These are phyloP conservation scores for Verticillium klebahnii DNA, from an alignment of 2,329 filamentous ascomycete species.

Conservation along the genomic window DNA sequence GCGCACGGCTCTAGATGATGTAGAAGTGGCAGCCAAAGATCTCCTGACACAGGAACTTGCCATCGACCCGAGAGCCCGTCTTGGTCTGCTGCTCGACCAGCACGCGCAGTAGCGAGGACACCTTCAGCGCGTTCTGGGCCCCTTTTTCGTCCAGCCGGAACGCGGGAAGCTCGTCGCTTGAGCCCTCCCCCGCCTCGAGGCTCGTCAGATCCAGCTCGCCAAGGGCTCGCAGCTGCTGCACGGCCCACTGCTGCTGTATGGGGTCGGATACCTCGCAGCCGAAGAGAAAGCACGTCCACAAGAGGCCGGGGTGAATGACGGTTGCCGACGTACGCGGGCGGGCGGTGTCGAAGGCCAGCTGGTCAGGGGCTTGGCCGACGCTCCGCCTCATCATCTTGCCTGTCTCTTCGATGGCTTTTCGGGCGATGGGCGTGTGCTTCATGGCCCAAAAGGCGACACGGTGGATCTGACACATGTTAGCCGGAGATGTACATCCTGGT, in stretches of 20 bases:
- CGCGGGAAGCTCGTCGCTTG: background rate
- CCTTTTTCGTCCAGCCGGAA: background rate
- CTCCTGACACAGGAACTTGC: constrained; percentile 1
- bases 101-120: background rate
- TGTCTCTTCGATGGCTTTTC: background rate
- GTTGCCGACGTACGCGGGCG: background rate
- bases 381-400: constrained; percentile 1
- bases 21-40: constrained; percentile 1
- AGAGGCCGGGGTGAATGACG: constrained; percentile 1
- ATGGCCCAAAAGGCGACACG: background rate
- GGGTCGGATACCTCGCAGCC: constrained; percentile 1
- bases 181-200: background rate
- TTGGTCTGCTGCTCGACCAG: background rate
- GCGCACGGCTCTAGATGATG: background rate
- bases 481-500: too few relatives aligned
- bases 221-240: background rate
- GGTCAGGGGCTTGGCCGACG: background rate
- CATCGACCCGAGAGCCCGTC: background rate
- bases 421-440: background rate
- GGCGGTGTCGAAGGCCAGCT: background rate
- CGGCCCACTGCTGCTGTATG: background rate
- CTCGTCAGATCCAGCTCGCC: background rate
- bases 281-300: constrained; percentile 1
- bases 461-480: background rate
- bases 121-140: background rate